These are phyloP conservation scores for Talaromyces borbonicus DNA, from an alignment of 495 filamentous ascomycete species.

Conservation along the genomic window DNA sequence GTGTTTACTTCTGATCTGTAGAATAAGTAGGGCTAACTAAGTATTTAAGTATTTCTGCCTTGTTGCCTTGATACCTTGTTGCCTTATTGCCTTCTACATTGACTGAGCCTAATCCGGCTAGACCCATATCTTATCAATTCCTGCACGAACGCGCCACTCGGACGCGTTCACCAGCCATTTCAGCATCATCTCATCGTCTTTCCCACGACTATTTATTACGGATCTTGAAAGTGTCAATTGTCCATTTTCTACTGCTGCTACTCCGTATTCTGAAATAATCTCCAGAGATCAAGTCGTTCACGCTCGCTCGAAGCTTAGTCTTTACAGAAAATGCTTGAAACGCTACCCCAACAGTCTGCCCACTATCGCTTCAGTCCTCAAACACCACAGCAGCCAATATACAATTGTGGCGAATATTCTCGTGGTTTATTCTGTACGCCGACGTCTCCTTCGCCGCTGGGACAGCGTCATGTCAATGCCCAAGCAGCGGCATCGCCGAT, in stretches of 20 bases:
- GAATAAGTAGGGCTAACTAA: background rate
- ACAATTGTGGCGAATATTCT: background rate
- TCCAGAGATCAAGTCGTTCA: no score
- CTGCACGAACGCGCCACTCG: background rate
- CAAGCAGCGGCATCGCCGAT: background rate
- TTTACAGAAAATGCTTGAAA: slow-evolving; percentile 6
- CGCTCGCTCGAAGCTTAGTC: no score
- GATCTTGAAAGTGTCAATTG: no score
- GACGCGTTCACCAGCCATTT: no score
- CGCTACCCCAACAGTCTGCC: slow-evolving; percentile 12
- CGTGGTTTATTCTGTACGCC: background rate
- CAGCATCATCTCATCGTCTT: no score
- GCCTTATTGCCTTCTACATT: background rate
- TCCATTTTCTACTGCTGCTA: no score
- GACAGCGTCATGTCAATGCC: slow-evolving; percentile 2
- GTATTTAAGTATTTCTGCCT: no score
- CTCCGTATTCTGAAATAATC: no score
- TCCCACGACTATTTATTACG: no score
- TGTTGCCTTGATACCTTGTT: background rate
- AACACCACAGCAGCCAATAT: background rate
- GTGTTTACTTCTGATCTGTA: background rate
- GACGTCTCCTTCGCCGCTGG: slow-evolving; percentile 5
- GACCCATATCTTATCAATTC: slow-evolving; percentile 3
- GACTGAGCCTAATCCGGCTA: background rate
- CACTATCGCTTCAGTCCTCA: background rate